Base-by-base conservation (phyloP, 2,329 filamentous ascomycete species). In the Calonectria multiphialidica region DNA sequence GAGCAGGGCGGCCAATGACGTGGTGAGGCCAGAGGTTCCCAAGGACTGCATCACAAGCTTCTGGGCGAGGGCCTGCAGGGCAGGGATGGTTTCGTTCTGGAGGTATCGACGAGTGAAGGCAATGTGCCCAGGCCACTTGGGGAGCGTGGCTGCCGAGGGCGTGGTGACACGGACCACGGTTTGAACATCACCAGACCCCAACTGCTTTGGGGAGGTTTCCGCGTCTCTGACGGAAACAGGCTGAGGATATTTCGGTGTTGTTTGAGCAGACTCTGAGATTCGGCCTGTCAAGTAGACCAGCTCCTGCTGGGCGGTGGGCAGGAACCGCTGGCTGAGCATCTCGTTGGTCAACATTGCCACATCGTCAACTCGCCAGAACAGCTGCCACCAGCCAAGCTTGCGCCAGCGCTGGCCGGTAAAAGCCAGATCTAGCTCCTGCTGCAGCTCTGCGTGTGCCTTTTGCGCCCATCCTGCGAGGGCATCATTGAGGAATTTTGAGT, bases 311-410 rank as follows among this genome's bases (percentile, higher is more conserved):
- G 96, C 93, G 4, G 90, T 90, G 0, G 92, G 90, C 4, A 99
- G 88, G 86, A 97, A 98, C 8, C 90, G 88, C 74, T 92, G 92
- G 72, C 90, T 90, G 3, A 98, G 86, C 72, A 98, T 93, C 77
- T 97, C 94, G 1, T 92, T 91, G 3, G 94, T 92, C 67, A 98
- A 92, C 89, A 96, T 93, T 3, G 92, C 91, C 13, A 98, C 95
- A 79, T 98, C 96, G 80, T 98, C 96, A 28, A 97, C 95, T 23
- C 95, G 92, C 95, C 95, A 98, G 81, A 98, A 95, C 0, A 98
- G 89, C 82, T 98, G 98, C 93, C 95, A 98, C 96, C 96, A 98
- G 18, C 92, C 90, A 5, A 98, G 87, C 74, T 94, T 93, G 30
- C 91, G 90, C 96, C 96, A 98, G 45, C 92, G 88, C 21, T 86